A percentile compares a stretch with the other conserved stretches of the same genome.
phyloP scores from a whole-genome alignment of 106 monocot genomes.

The Dioscorea alata region DNA sequence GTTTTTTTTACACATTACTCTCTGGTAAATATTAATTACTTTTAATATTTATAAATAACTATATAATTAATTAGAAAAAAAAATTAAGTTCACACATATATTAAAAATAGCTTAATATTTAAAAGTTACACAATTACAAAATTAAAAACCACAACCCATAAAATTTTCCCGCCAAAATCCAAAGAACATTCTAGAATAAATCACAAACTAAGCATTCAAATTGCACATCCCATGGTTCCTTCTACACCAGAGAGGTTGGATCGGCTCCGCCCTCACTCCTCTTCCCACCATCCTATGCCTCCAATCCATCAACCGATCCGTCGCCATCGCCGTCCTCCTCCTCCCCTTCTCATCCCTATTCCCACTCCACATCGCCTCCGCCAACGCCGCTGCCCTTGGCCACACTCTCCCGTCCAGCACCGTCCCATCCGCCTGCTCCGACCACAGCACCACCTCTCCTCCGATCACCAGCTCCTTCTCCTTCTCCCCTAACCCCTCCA shows the following conservation, averaged over 20 bases:
- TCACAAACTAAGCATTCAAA: background rate
- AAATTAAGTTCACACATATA: too few relatives aligned
- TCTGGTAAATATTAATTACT: too few relatives aligned
- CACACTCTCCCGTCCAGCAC: conserved; percentile 72
- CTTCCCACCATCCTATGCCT: conserved; percentile 66
- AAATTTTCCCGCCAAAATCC: too few relatives aligned
- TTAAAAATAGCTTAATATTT: too few relatives aligned
- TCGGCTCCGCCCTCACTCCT: conserved; percentile 75
- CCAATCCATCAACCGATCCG: conserved; percentile 80
- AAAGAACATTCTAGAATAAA: too few relatives aligned
- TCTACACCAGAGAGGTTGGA: conserved; percentile 86
- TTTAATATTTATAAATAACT: too few relatives aligned
- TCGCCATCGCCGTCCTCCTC: conserved; percentile 77
- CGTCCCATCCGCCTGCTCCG: conserved; percentile 67
- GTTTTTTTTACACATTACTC: too few relatives aligned
- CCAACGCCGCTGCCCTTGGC: conserved; percentile 81
- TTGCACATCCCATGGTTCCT: conserved; percentile 71
- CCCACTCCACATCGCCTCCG: conserved; percentile 84
- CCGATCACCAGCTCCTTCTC: conserved; percentile 73
- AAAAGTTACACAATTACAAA: too few relatives aligned
- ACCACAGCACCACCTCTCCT: conserved; percentile 98
- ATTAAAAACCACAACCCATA: too few relatives aligned
- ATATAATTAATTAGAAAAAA: too few relatives aligned
- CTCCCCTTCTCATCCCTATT: conserved; percentile 49
- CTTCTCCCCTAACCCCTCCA: conserved; percentile 51